These are phyloP conservation scores for Pseudognaphalium luteoalbum DNA, from an alignment of 129 eudicot genomes.

Conservation along the genomic window DNA sequence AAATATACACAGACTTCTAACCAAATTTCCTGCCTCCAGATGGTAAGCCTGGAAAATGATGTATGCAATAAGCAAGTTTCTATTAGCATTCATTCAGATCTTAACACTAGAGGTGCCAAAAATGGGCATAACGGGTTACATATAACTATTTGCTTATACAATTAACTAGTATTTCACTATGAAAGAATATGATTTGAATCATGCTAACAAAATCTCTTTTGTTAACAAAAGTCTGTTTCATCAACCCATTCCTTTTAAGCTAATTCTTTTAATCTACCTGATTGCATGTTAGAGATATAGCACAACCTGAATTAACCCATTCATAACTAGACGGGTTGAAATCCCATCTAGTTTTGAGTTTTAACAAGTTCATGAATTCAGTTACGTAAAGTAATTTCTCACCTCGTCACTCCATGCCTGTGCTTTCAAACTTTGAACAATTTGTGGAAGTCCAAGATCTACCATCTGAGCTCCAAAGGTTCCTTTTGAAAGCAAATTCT, in stretches of 20 bases:
- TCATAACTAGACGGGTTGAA: not conserved
- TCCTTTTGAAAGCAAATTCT: constrained; percentile 76
- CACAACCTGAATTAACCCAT: not conserved
- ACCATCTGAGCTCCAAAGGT: constrained; percentile 77
- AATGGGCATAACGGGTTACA: not conserved
- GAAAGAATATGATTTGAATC: not conserved
- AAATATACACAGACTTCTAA: not conserved
- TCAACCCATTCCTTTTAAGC: not conserved
- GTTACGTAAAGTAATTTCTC: constrained; percentile 26
- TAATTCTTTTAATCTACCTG: not conserved
- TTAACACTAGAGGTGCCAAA: not conserved
- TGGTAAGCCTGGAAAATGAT: not conserved
- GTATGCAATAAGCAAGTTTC: not conserved
- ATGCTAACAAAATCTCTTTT: not conserved
- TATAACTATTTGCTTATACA: not conserved
- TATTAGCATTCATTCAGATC: not conserved
- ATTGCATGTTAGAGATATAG: not conserved
- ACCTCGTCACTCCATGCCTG: constrained; percentile 88
- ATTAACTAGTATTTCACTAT: too few species aligned
- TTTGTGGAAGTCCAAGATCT: constrained; percentile 67
- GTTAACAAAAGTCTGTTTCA: not conserved
- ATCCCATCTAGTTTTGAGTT: too few species aligned
- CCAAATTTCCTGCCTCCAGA: not conserved
- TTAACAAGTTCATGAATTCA: not conserved
- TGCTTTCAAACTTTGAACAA: constrained; percentile 71